phyloP scores from a whole-genome alignment of 2,329 filamentous ascomycete species.

The Stagonosporopsis chrysanthemi region DNA sequence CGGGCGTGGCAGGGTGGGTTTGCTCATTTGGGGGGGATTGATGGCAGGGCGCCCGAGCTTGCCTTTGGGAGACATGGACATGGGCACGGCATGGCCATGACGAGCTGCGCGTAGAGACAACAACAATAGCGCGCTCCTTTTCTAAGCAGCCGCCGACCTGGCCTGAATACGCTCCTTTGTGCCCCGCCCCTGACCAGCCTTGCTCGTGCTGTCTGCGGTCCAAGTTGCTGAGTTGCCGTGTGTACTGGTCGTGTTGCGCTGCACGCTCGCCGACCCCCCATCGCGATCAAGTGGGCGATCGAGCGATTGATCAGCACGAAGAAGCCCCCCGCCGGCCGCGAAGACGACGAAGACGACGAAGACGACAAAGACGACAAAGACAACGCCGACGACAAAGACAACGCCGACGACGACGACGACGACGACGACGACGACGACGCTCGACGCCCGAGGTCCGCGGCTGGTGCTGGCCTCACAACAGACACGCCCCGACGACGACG shows the following conservation, averaged over 20 bases:
- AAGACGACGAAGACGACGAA: too few species aligned
- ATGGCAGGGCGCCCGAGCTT: too few species aligned
- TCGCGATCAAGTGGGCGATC: neutral
- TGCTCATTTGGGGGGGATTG: constrained; percentile 7
- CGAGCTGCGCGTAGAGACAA: constrained; percentile 3
- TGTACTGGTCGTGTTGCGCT: too few species aligned
- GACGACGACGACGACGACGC: too few species aligned
- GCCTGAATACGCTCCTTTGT: constrained; percentile 21
- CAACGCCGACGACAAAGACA: too few species aligned
- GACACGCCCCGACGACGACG: constrained; percentile 2
- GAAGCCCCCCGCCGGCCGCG: neutral
- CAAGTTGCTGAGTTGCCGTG: too few species aligned
- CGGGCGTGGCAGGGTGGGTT: neutral
- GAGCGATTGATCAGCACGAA: constrained; percentile 4
- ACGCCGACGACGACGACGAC: too few species aligned
- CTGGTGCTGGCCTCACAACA: constrained; percentile 2
- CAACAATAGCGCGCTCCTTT: constrained; percentile 11
- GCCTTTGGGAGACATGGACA: constrained; percentile 10
- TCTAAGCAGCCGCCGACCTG: constrained; percentile 8
- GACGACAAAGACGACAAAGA: too few species aligned
- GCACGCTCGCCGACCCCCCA: too few species aligned
- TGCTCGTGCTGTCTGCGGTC: too few species aligned
- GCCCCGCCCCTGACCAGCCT: too few species aligned
- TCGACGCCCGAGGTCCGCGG: neutral
- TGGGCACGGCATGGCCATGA: neutral